phyloP scores from a whole-genome alignment of 148 eudicot species.

The Arbutus unedo region DNA sequence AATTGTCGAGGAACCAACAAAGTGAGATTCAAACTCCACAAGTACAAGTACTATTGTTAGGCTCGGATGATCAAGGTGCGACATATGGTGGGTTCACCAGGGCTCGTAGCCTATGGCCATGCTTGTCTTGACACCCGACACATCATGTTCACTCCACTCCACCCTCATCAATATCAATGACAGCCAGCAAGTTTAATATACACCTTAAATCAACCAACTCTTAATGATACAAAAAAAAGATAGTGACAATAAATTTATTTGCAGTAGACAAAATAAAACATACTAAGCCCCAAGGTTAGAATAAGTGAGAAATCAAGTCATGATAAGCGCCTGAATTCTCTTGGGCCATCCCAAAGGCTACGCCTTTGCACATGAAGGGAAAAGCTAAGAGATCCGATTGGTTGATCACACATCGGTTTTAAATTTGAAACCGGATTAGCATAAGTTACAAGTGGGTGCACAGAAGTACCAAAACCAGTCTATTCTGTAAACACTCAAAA shows the following conservation, averaged over 20 bases:
- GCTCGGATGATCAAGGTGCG: too few species aligned
- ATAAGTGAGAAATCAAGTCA: not conserved
- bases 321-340: not conserved
- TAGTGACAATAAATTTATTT: not conserved
- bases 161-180: not conserved
- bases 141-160: not conserved
- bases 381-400: too few species aligned
- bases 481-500: not conserved
- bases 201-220: not conserved
- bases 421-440: not conserved
- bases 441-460: not conserved
- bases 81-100: too few species aligned
- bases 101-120: too few species aligned
- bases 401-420: too few species aligned
- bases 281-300: not conserved
- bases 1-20: too few species aligned
- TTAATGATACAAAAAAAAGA: not conserved
- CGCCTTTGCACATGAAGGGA: too few species aligned
- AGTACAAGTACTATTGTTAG: too few species aligned
- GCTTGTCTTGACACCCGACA: too few species aligned
- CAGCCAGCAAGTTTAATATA: not conserved
- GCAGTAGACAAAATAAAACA: not conserved
- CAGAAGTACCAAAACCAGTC: conserved; percentile 8
- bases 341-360: too few species aligned
- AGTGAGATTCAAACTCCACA: too few species aligned